Evolutionary conservation across 805 yeast genomes (phyloP), one percentile per base, ranked within the genome.

Genomic region (Kuraishia piskuri): DNA sequence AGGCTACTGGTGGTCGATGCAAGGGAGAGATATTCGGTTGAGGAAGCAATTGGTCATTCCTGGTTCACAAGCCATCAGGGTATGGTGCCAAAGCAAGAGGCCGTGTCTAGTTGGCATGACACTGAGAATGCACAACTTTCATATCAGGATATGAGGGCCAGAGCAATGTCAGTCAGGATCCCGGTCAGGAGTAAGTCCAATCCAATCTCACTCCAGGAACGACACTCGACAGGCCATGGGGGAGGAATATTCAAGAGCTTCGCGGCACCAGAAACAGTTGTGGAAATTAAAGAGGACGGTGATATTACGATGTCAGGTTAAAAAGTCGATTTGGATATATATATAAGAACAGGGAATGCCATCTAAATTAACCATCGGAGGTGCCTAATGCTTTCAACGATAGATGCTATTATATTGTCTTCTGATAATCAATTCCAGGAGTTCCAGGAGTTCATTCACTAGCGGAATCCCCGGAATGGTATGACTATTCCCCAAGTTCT

Each of bases 1-100:
- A 75, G 78, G 55, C 68, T 87, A 50, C 65, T 87, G 49, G 79
- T 83, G 14, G 80, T 82, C 10, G 74, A 78, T 55, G 77, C 83
- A 0, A 56, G 56, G n/a, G 66, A 71, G 37, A 63, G 86, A 52
- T 68, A 67, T 47, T 73, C 73, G 49, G 73, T 76, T 9, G 55
- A 59, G 2, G 69, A 71, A 49, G 69, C 80, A 0, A 54, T 66
- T 8, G 53, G 57, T 1, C 84, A 80, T 61, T 62, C 56, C 12
- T 80, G 84, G 84, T 70, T 79, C 53, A 51, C 44, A 1, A 69
- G 66, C 45, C 48, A 49, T 7, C 61, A 57, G 14, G 23, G 10
- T 5, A 14, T 21, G 44, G 17, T 6, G n/a, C 24, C 19, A 12
- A 22, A 12, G 7, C 20, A 25, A 46, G 31, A 46, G 49, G 26